Evolutionary conservation across 2,329 filamentous ascomycete genomes (phyloP).

Genomic region (Xylaria arbuscula): DNA sequence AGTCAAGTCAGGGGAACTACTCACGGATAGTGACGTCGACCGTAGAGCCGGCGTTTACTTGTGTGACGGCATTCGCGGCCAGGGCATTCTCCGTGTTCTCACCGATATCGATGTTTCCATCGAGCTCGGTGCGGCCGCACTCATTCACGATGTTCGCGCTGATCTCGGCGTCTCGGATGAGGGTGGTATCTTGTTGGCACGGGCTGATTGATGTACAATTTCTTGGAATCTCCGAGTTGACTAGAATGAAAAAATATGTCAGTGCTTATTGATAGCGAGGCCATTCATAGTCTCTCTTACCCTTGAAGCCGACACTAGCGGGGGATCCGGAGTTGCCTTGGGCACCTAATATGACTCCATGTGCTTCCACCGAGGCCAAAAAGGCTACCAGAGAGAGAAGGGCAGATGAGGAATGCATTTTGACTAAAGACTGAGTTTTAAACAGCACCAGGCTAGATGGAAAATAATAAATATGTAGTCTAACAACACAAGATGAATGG

Average conservation of each 20-base stretch:
- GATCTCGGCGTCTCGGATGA: constrained; percentile 70
- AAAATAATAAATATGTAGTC: constrained; percentile 44
- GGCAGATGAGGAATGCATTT: constrained; percentile 53
- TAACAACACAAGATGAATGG: constrained; percentile 39
- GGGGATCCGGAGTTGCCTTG: constrained; percentile 60
- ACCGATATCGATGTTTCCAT: constrained; percentile 71
- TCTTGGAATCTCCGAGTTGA: constrained; percentile 61
- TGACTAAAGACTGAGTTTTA: constrained; percentile 45
- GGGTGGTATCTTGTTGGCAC: constrained; percentile 73
- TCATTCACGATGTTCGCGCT: constrained; percentile 64
- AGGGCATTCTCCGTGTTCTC: constrained; percentile 66
- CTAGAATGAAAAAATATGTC: constrained; percentile 2
- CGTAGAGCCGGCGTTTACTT: constrained; percentile 59
- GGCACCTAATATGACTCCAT: constrained; percentile 60
- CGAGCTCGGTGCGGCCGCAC: constrained; percentile 70
- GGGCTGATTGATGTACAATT: constrained; percentile 73
- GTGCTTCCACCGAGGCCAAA: constrained; percentile 53
- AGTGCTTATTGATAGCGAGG: constrained; percentile 1
- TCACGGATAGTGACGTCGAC: constrained; percentile 59
- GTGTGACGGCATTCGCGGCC: constrained; percentile 58
- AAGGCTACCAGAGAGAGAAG: constrained; percentile 52
- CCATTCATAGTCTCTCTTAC: constrained; percentile 44
- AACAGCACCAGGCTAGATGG: constrained; percentile 50
- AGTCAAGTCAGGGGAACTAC: background rate
- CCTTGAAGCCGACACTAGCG: constrained; percentile 61